These are phyloP conservation scores for Acer negundo DNA, from an alignment of 345 rosid species.

Conservation along the genomic window DNA sequence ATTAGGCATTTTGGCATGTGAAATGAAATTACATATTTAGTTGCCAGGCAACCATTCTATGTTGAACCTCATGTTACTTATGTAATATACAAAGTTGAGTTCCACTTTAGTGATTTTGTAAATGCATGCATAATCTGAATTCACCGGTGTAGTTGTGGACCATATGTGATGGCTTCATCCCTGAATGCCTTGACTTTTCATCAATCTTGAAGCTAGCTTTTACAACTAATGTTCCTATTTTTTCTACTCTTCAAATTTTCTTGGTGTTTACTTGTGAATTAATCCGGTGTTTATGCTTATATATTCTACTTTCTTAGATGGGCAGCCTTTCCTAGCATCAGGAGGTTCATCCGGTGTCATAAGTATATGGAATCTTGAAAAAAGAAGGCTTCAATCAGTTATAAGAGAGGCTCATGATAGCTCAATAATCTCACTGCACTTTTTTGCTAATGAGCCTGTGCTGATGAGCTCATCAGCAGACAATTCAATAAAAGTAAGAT, in stretches of 20 bases:
- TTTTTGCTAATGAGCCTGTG: slow-evolving; percentile 95
- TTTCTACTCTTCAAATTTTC: not conserved
- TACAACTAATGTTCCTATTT: not conserved
- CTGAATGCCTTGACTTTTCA: not conserved
- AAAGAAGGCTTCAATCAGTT: slow-evolving; percentile 84
- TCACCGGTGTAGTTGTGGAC: not conserved
- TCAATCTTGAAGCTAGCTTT: not conserved
- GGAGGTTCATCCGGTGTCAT: slow-evolving; percentile 96
- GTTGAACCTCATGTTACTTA: not conserved
- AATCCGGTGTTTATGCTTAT: slow-evolving; percentile 14
- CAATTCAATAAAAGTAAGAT: slow-evolving; percentile 86
- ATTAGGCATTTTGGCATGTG: not conserved
- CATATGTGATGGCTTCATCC: not conserved
- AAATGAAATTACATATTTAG: not conserved
- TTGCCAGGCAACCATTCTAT: not conserved
- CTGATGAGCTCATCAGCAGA: slow-evolving; percentile 93
- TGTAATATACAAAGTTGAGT: not conserved
- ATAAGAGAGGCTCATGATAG: slow-evolving; percentile 93
- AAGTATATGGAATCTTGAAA: slow-evolving; percentile 97
- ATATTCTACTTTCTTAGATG: slow-evolving; percentile 50
- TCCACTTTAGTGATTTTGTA: not conserved
- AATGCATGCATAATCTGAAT: slow-evolving; percentile 1
- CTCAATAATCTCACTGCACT: slow-evolving; percentile 75
- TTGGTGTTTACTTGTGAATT: slow-evolving; percentile 11
- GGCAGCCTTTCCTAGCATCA: slow-evolving; percentile 92